Evolutionary conservation across 805 yeast species (phyloP), one percentile per base, ranked within the genome.

Genomic region (Danielia reshetovae): DNA sequence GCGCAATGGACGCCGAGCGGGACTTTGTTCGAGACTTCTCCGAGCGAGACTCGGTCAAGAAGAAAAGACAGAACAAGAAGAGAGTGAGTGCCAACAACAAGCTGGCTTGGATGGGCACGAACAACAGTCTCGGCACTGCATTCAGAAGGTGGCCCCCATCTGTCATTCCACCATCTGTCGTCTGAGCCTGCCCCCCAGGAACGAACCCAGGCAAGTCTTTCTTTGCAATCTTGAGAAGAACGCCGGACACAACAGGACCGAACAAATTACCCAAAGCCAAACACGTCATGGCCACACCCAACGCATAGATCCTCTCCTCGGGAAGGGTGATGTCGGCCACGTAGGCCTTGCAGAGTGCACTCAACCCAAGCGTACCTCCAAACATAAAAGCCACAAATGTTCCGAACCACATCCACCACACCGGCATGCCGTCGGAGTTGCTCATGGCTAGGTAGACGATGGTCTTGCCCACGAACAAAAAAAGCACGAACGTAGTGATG

Each of bases 271-370:
- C 46, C 7, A 29, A 11, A 12, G 13, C 24, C 11, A 36, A 12
- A 7, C 27, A 18, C 10, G 39, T 35, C 14, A 35, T 19, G 9
- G 18, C 40, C 7, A 39, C 16, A 4, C 44, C 46, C 9, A 42
- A 23, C 13, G 13, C 27, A 21, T 36, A 33, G 14, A 27, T 34
- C 26, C 46, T 26, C 5, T 34, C 16, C 8, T 29, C 30, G 7
- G 46, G 35, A 8, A 12, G 12, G 10, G 34, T 34, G n/a, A 37
- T 32, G 25, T 42, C 46, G 9, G 39, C 21, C 12, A 34, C 24
- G 27, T 42, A 42, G 11, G 39, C 27, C 18, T 40, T 34, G 26
- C 24, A n/a, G 11, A 42, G 12, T 12, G 44, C 37, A 4, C 25
- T 5, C 12, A 37, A 14, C 5, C 29, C 26, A 7, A 12, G 23